phyloP scores from a whole-genome alignment of 768 basidiomycete species.

The Tubosaeta brunneosetosa region DNA sequence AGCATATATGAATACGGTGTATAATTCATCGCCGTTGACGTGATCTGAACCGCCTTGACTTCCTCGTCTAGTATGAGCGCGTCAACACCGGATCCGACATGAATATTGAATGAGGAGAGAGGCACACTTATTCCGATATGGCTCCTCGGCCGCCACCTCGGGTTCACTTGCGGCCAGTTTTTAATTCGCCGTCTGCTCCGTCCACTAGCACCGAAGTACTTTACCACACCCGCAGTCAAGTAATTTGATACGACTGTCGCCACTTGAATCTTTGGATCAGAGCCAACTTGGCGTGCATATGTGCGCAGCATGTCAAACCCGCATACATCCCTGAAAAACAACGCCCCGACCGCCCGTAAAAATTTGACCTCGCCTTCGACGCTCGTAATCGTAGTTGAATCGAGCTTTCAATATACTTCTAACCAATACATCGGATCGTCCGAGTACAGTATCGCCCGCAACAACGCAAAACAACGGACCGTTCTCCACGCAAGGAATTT shows the following conservation, averaged over 20 bases:
- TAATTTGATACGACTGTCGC: slow-evolving; percentile 96
- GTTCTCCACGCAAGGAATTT: slow-evolving; percentile 95
- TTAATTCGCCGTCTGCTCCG: slow-evolving; percentile 84
- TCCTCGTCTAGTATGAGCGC: slow-evolving; percentile 78
- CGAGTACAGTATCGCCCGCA: slow-evolving; percentile 90
- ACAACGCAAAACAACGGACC: slow-evolving; percentile 61
- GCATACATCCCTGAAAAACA: slow-evolving; percentile 75
- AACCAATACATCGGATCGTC: slow-evolving; percentile 90
- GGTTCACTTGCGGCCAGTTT: slow-evolving; percentile 79
- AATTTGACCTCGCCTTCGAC: slow-evolving; percentile 88
- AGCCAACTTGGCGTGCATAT: slow-evolving; percentile 66
- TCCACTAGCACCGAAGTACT: slow-evolving; percentile 93
- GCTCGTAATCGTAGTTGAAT: slow-evolving; percentile 89
- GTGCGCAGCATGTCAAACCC: not conserved
- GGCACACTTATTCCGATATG: slow-evolving; percentile 97
- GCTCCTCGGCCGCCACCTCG: slow-evolving; percentile 81
- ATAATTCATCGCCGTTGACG: slow-evolving; percentile 74
- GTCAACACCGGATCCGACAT: not conserved
- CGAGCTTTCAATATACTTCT: slow-evolving; percentile 92
- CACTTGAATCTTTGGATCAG: slow-evolving; percentile 97
- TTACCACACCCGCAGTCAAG: slow-evolving; percentile 89
- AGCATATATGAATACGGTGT: slow-evolving; percentile 92
- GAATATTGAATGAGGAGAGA: too few relatives aligned
- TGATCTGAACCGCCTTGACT: slow-evolving; percentile 95
- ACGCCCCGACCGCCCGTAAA: slow-evolving; percentile 80